Percentiles rank a stretch among this genome's conserved stretches.
These are phyloP conservation scores for Entrophospora sp. DNA, from an alignment of 192 early-diverging fungal species.

Conservation along the genomic window DNA sequence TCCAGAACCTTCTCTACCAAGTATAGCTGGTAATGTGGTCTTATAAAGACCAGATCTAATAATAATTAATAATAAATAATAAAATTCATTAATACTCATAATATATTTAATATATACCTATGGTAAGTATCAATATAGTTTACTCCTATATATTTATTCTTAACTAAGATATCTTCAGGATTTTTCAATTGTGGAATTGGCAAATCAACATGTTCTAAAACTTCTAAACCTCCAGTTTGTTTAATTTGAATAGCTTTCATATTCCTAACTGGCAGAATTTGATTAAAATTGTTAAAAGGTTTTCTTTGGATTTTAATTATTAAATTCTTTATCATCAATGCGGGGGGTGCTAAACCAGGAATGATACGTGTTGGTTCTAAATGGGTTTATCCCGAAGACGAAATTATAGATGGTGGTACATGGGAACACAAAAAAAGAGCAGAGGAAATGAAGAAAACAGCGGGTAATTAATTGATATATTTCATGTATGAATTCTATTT, in stretches of 20 bases:
- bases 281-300: too few species aligned
- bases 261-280: too few species aligned
- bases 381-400: slow-evolving; percentile 28
- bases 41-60: slow-evolving; percentile 63
- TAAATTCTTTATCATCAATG: too few species aligned
- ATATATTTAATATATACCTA: slow-evolving; percentile 14
- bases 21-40: slow-evolving; percentile 49
- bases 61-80: background rate
- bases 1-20: slow-evolving; percentile 78
- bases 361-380: slow-evolving; percentile 23
- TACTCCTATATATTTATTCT: slow-evolving; percentile 68
- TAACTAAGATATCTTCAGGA: slow-evolving; percentile 56
- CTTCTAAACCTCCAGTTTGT: slow-evolving; percentile 46
- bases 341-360: slow-evolving; percentile 22
- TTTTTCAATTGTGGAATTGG: slow-evolving; percentile 40
- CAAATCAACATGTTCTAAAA: slow-evolving; percentile 39
- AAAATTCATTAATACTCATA: background rate
- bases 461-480: slow-evolving; percentile 11
- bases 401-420: slow-evolving; percentile 24
- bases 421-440: slow-evolving; percentile 26
- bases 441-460: slow-evolving; percentile 24
- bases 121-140: slow-evolving; percentile 94
- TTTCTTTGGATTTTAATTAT: too few species aligned
- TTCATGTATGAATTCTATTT: background rate
- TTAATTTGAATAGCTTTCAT: slow-evolving; percentile 45